A percentile compares a stretch with the other conserved stretches of the same genome.
These are phyloP conservation scores for Backusella australiensis DNA, from an alignment of 192 early-diverging fungal genomes.

Conservation along the genomic window DNA sequence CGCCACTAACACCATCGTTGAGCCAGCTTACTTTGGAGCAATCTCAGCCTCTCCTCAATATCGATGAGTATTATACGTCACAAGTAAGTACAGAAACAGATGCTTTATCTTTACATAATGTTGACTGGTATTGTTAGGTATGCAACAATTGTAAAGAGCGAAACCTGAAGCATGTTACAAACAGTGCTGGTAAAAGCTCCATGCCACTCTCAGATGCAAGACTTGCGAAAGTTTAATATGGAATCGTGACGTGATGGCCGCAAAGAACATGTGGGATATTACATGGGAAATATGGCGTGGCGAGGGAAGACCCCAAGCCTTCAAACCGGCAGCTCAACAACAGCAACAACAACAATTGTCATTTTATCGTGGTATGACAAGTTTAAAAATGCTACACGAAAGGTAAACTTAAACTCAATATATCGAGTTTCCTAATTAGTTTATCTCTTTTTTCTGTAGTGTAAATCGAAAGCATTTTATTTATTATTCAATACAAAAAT, in stretches of 20 bases:
- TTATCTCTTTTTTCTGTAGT: not conserved
- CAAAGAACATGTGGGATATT: not conserved
- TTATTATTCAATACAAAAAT: too few relatives aligned
- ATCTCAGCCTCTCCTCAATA: not conserved
- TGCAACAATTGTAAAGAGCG: too few relatives aligned
- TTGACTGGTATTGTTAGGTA: too few relatives aligned
- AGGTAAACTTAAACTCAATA: too few relatives aligned
- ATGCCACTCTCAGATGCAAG: too few relatives aligned
- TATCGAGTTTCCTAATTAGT: not conserved
- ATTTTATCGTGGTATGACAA: not conserved
- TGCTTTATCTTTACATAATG: too few relatives aligned
- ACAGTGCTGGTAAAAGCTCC: not conserved
- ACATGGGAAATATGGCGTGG: not conserved
- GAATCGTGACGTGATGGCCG: not conserved
- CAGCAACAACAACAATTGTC: not conserved
- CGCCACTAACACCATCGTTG: not conserved
- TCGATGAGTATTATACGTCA: not conserved
- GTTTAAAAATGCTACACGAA: too few relatives aligned
- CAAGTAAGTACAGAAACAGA: not conserved
- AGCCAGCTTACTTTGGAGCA: not conserved
- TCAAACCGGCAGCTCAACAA: too few relatives aligned
- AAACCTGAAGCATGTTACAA: too few relatives aligned
- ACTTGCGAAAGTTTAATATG: not conserved
- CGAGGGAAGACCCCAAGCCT: too few relatives aligned
- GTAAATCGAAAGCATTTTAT: too few relatives aligned